phyloP scores from a whole-genome alignment of 2,329 filamentous ascomycete genomes.

The Calonectria crousiana region DNA sequence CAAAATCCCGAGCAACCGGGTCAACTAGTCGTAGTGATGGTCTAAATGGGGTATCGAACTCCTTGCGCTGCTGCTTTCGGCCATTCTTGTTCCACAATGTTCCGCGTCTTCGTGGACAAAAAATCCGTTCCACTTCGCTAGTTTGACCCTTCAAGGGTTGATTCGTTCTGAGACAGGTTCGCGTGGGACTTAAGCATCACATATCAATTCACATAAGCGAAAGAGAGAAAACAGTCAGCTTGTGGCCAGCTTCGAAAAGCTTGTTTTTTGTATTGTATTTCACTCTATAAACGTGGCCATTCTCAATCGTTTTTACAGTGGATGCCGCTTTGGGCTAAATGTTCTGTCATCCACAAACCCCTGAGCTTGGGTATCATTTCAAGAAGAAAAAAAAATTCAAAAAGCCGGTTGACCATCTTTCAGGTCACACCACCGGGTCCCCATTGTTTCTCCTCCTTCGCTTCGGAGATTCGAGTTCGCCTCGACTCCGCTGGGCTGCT shows the following conservation, averaged over 20 bases:
- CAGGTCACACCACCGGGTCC: conserved; percentile 30
- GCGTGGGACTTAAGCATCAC: neutral
- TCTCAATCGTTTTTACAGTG: neutral
- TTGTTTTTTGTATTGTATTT: neutral
- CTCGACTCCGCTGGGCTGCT: conserved; percentile 15
- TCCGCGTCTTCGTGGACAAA: neutral
- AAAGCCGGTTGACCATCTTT: conserved; percentile 23
- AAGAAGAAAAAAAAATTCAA: neutral
- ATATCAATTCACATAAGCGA: neutral
- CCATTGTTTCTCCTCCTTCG: conserved; percentile 20
- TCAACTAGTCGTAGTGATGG: neutral
- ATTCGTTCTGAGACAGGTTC: neutral
- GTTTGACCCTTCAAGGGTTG: neutral
- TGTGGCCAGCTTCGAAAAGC: conserved; percentile 4
- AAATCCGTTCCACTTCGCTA: neutral
- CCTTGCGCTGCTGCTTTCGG: neutral
- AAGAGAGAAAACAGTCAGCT: neutral
- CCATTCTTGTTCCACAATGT: neutral
- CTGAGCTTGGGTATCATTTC: conserved; percentile 36
- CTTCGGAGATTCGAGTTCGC: conserved; percentile 22
- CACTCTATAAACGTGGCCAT: conserved; percentile 9
- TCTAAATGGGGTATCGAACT: neutral
- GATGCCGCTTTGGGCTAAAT: neutral
- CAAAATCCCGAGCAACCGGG: neutral
- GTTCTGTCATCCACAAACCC: conserved; percentile 24